Conservation (phyloP, 129 eudicot genomes). For the Centella asiatica region DNA sequence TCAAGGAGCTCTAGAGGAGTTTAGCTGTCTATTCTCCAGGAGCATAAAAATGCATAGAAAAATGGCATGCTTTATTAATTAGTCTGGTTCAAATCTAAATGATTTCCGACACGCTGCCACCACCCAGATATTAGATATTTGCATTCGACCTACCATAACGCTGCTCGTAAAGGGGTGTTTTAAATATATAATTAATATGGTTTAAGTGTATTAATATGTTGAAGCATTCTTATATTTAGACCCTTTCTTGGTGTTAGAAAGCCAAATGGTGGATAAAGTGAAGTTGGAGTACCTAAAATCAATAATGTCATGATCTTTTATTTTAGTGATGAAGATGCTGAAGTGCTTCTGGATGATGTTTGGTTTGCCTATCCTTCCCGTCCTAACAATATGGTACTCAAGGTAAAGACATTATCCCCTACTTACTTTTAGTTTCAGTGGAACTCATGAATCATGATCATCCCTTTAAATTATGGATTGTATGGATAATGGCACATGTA, state of each 20-base stretch:
- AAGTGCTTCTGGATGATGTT: constrained; percentile 84
- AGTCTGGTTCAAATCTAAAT: no score
- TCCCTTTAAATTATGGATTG: not conserved
- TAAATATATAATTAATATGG: not conserved
- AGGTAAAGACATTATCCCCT: constrained; percentile 32
- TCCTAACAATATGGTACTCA: constrained; percentile 76
- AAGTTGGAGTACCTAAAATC: not conserved
- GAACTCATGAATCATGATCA: not conserved
- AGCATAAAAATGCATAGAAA: no score
- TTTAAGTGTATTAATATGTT: not conserved
- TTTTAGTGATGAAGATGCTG: constrained; percentile 60
- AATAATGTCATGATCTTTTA: not conserved
- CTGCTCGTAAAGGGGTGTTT: not conserved
- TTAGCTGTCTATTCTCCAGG: not conserved
- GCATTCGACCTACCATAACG: not conserved
- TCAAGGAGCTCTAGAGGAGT: not conserved
- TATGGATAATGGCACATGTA: not conserved
- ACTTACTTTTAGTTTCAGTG: not conserved
- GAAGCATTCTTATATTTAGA: not conserved
- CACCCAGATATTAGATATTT: no score
- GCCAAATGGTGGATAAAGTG: not conserved
- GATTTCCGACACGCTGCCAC: no score
- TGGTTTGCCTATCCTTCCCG: constrained; percentile 97
- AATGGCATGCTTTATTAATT: no score
- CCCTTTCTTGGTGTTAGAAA: not conserved